Percentiles rank a stretch among this genome's conserved stretches.
Conservation (phyloP, 2,329 filamentous ascomycete species). For the Tolypocladium pustulatum region DNA sequence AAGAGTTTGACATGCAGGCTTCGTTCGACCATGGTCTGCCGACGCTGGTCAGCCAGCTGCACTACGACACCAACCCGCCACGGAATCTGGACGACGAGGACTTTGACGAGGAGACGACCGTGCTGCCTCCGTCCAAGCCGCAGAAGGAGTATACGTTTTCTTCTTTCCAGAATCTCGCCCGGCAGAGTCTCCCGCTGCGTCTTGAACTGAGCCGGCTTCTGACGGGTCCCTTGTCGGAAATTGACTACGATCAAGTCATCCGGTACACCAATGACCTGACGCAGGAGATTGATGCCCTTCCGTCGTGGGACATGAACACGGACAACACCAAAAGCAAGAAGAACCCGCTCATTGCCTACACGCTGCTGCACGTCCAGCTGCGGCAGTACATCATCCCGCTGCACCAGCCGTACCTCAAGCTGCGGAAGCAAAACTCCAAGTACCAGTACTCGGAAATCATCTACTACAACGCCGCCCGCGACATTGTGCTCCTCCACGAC, state of each 20-base stretch:
- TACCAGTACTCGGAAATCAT: slow-evolving; percentile 54
- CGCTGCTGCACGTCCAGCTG: slow-evolving; percentile 49
- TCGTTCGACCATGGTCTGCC: slow-evolving; percentile 51
- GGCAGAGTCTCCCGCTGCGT: slow-evolving; percentile 44
- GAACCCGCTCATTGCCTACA: slow-evolving; percentile 48
- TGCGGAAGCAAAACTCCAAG: slow-evolving; percentile 48
- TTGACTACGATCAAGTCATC: slow-evolving; percentile 52
- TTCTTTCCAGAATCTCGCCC: slow-evolving; percentile 47
- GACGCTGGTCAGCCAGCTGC: slow-evolving; percentile 44
- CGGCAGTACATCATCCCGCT: slow-evolving; percentile 52
- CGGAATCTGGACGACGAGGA: slow-evolving; percentile 48
- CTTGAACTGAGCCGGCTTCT: slow-evolving; percentile 47
- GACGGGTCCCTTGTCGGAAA: slow-evolving; percentile 41
- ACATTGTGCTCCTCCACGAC: slow-evolving; percentile 52
- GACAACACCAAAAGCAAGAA: slow-evolving; percentile 30
- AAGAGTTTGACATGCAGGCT: slow-evolving; percentile 52
- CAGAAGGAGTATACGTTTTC: slow-evolving; percentile 45
- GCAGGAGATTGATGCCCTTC: slow-evolving; percentile 48
- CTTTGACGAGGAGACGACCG: slow-evolving; percentile 41
- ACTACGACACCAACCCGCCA: slow-evolving; percentile 44
- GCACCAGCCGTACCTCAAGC: slow-evolving; percentile 49
- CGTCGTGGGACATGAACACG: slow-evolving; percentile 38
- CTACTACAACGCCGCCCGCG: slow-evolving; percentile 51
- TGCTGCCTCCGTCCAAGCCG: slow-evolving; percentile 40
- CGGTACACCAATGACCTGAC: slow-evolving; percentile 51